Conservation (phyloP, 2,329 filamentous ascomycete genomes). For the Penicillium sp. region DNA sequence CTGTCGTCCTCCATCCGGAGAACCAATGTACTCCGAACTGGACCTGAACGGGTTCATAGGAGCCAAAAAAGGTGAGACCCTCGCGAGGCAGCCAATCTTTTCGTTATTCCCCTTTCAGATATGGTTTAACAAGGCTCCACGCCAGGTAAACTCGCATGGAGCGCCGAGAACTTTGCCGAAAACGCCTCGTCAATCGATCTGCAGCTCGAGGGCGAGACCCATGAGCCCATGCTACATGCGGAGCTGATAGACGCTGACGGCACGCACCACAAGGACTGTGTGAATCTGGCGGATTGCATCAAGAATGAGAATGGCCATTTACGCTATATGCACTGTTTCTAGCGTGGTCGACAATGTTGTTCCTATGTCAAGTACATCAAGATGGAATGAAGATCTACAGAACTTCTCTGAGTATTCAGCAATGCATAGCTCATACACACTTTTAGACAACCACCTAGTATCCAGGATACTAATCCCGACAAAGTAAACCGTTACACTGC, state of each 20-base stretch:
- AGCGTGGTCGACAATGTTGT: no score
- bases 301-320: constrained; percentile 20
- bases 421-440: no score
- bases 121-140: no score
- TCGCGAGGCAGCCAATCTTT: neutral
- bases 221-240: constrained; percentile 16
- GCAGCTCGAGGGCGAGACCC: constrained; percentile 13
- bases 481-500: no score
- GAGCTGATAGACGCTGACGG: constrained; percentile 12
- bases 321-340: constrained; percentile 21
- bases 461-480: no score
- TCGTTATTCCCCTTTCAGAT: no score
- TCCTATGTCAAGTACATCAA: no score
- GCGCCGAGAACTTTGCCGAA: constrained; percentile 11
- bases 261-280: constrained; percentile 2
- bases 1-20: constrained; percentile 13
- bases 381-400: no score
- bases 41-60: constrained; percentile 18
- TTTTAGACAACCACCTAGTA: no score
- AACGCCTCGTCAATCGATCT: constrained; percentile 10
- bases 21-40: constrained; percentile 19
- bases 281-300: constrained; percentile 20
- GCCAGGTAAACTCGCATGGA: constrained; percentile 20
- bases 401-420: no score
- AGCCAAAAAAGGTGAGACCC: constrained; percentile 14